Evolutionary conservation across 2,329 filamentous ascomycete genomes (phyloP).

Genomic region (Bisporella sp.): DNA sequence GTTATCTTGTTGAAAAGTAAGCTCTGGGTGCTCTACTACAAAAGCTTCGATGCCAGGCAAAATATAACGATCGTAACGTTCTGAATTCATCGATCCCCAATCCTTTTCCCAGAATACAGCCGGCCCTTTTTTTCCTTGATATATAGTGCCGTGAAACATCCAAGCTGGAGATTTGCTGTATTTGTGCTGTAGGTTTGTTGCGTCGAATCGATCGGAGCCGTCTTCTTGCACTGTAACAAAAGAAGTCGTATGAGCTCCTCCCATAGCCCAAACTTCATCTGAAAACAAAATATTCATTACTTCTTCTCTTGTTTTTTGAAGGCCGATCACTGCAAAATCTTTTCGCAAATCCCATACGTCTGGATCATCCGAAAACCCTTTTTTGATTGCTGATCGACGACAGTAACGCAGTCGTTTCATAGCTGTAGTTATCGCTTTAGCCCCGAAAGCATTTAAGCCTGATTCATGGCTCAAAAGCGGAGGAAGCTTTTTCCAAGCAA

Average conservation of each 20-base stretch:
- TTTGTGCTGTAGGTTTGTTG: background rate
- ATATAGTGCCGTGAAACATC: constrained; percentile 1
- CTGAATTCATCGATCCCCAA: background rate
- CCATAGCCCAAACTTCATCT: background rate
- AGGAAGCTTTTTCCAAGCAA: background rate
- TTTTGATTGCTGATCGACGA: background rate
- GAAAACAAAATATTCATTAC: no score
- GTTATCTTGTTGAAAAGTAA: no score
- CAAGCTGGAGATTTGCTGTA: background rate
- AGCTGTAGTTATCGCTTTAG: no score
- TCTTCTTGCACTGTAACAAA: background rate
- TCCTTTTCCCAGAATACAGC: background rate
- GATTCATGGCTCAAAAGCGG: background rate
- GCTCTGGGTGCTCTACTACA: no score
- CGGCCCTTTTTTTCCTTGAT: background rate
- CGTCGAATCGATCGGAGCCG: background rate
- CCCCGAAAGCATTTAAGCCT: background rate
- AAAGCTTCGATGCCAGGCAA: no score
- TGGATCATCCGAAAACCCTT: background rate
- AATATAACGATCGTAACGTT: no score
- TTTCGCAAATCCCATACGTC: background rate
- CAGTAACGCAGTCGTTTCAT: no score
- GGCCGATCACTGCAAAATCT: background rate
- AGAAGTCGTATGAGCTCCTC: background rate
- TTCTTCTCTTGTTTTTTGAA: background rate